Base-by-base conservation (phyloP, 75 land plant genomes). In the Azolla pinnata region DNA sequence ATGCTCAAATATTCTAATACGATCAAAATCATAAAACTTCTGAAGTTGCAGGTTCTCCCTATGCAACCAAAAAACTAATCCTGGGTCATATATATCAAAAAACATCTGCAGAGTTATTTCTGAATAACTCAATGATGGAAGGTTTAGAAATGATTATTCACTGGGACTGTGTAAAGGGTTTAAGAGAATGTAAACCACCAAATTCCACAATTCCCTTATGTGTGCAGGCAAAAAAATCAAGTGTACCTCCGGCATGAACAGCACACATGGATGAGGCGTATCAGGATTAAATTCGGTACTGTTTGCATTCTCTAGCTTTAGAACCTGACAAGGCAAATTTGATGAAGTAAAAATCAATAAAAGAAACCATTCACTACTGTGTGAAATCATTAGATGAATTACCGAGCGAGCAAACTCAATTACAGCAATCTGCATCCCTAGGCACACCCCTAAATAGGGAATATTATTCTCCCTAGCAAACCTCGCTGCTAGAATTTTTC, bases 341-440 rank as follows among this genome's bases (percentile, higher is more conserved):
- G 25, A 14, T 38, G 14, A 38, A 14, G 10, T 38, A 38, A 7
- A 20, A 5, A 28, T 28, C 28, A 56, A n/a, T n/a, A n/a, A n/a
- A n/a, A n/a, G n/a, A n/a, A n/a, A n/a, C n/a, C n/a, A 38, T 14
- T 38, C 42, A 8, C 12, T 38, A 38, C 42, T 38, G 42, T 38
- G 7, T 38, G 42, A 7, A 38, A 8, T 14, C 42, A 8, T 14
- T 8, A 38, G 42, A 1, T 42, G 18, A 53, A 81, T 45, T 61
- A 90, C 97, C 62, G 78, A 71, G 62, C 92, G 71, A 35, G 88
- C 75, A 73, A 73, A 81, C 52, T 90, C 97, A 63, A 90, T 88
- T 28, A 90, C 97, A 49, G 97, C 75, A 47, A 87, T 84, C 74
- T 90, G 97, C 97, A 90, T 90, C 48, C 97, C 96, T 63, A 90